Evolutionary conservation across 176 grass and related monocot species (phyloP).

Genomic region (Rhynchospora pubera): DNA sequence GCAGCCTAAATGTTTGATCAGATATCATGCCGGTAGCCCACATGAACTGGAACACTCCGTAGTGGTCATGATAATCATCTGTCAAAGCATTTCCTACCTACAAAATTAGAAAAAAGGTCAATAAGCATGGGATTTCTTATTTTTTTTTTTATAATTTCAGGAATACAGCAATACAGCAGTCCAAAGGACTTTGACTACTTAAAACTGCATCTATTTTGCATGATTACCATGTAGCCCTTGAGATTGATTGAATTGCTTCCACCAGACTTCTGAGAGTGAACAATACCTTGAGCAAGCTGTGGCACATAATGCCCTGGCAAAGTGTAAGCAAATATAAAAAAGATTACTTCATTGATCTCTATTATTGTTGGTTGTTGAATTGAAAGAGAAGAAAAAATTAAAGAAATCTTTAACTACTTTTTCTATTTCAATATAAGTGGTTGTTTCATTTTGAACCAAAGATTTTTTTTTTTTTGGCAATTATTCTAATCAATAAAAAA

Average conservation of each 20-base stretch:
- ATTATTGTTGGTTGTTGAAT: no score
- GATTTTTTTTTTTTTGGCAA: no score
- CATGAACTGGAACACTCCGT: slow-evolving; percentile 93
- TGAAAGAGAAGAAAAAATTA: no score
- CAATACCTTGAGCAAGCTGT: slow-evolving; percentile 91
- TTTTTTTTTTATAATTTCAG: slow-evolving; percentile 1
- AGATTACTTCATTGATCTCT: no score
- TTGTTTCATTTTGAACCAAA: no score
- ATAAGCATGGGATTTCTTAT: background rate
- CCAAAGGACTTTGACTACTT: background rate
- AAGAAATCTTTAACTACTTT: no score
- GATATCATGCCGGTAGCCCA: slow-evolving; percentile 89
- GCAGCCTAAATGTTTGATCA: slow-evolving; percentile 85
- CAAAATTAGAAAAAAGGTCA: slow-evolving; percentile 26
- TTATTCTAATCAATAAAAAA: no score
- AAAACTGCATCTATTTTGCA: background rate
- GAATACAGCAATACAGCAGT: background rate
- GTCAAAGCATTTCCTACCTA: slow-evolving; percentile 97
- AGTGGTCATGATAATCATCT: slow-evolving; percentile 97
- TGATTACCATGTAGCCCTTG: slow-evolving; percentile 87
- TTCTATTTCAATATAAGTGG: no score
- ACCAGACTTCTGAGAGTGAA: slow-evolving; percentile 53
- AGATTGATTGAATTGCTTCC: slow-evolving; percentile 83
- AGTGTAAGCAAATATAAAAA: slow-evolving; percentile 18
- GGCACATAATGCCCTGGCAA: slow-evolving; percentile 88